Conservation (phyloP, 306 rosid genomes). For the Rosa rugosa region DNA sequence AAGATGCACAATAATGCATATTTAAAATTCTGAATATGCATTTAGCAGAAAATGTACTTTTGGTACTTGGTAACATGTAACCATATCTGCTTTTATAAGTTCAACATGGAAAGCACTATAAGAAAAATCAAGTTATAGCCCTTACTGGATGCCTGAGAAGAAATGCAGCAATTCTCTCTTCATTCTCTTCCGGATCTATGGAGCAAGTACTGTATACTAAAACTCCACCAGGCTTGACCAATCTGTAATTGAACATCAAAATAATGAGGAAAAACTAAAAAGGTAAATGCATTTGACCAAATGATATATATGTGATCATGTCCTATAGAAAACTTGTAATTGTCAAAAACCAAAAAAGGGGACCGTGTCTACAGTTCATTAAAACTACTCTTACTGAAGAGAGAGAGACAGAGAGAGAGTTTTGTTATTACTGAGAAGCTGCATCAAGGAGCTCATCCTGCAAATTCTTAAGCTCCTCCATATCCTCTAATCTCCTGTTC, state of each 20-base stretch:
- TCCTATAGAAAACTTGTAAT: neutral
- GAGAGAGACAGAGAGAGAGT: slow-evolving; percentile 7
- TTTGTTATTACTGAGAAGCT: slow-evolving; percentile 60
- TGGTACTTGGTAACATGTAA: neutral
- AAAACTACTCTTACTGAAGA: neutral
- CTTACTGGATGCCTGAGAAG: slow-evolving; percentile 82
- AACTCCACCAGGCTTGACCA: slow-evolving; percentile 81
- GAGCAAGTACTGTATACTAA: slow-evolving; percentile 87
- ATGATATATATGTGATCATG: neutral
- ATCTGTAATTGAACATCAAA: slow-evolving; percentile 44
- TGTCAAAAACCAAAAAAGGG: neutral
- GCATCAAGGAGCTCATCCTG: slow-evolving; percentile 83
- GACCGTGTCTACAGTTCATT: neutral
- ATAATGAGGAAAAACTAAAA: neutral
- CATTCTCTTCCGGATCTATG: slow-evolving; percentile 89
- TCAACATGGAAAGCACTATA: slow-evolving; percentile 10
- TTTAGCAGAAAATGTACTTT: neutral
- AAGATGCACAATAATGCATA: neutral
- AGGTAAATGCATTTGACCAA: neutral
- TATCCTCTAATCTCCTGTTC: slow-evolving; percentile 71
- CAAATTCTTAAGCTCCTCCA: slow-evolving; percentile 65
- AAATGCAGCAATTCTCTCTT: slow-evolving; percentile 74
- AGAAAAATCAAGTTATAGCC: neutral
- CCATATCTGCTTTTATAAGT: neutral
- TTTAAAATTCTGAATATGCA: neutral